Evolutionary conservation across 805 yeast species (phyloP).

Genomic region (Torulaspora gathmanii): DNA sequence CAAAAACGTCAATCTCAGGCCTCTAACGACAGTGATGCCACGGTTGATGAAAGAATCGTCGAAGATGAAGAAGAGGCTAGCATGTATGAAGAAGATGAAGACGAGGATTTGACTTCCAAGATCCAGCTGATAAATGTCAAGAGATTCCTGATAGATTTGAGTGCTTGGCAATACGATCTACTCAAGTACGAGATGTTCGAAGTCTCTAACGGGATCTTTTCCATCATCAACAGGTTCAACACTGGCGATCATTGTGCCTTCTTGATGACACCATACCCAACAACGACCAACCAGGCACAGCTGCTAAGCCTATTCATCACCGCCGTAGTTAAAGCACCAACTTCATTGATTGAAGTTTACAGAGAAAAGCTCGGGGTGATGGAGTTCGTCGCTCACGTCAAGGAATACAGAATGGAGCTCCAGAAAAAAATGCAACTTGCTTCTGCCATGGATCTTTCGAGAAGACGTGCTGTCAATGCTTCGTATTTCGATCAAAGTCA

Average conservation of each 20-base stretch:
- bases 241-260: constrained; percentile 32
- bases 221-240: constrained; percentile 31
- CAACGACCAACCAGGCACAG: constrained; percentile 21
- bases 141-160: constrained; percentile 45
- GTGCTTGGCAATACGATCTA: constrained; percentile 46
- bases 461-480: constrained; percentile 20
- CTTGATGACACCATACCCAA: constrained; percentile 25
- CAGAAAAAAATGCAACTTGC: constrained; percentile 29
- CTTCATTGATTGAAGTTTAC: constrained; percentile 24
- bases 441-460: constrained; percentile 24
- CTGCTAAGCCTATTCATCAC: constrained; percentile 25
- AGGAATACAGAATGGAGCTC: constrained; percentile 20
- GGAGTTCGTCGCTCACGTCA: constrained; percentile 24
- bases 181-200: constrained; percentile 32
- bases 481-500: constrained; percentile 20
- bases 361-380: constrained; percentile 24
- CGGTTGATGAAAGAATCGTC: constrained; percentile 23
- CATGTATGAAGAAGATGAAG: constrained; percentile 23
- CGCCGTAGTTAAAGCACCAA: constrained; percentile 26
- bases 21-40: constrained; percentile 28
- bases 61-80: constrained; percentile 19
- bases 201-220: constrained; percentile 30
- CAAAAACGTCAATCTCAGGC: constrained; percentile 23
- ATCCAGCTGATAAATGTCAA: constrained; percentile 44
- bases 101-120: constrained; percentile 31